These are phyloP conservation scores for Orychophragmus violaceus DNA, from an alignment of 345 rosid species.

Conservation along the genomic window DNA sequence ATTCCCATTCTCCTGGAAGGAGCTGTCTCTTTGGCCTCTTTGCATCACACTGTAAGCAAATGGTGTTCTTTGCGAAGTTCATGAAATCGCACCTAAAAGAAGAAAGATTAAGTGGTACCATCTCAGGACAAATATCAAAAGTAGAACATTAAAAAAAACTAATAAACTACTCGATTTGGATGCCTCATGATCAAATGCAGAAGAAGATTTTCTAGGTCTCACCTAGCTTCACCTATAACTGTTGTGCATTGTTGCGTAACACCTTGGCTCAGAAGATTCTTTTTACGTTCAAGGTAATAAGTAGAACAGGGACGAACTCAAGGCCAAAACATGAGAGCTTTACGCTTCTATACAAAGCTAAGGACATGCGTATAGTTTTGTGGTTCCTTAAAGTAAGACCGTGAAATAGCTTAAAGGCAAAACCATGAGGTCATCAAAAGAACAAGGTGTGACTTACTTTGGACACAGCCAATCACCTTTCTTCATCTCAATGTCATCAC, in stretches of 20 bases:
- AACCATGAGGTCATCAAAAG: neutral
- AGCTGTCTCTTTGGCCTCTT: slow-evolving; percentile 94
- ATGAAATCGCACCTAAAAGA: slow-evolving; percentile 90
- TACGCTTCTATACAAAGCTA: neutral
- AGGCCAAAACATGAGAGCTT: neutral
- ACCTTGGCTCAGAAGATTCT: neutral
- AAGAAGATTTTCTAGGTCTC: neutral
- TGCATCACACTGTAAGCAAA: slow-evolving; percentile 95
- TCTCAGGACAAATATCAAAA: slow-evolving; percentile 7
- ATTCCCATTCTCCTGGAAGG: slow-evolving; percentile 99
- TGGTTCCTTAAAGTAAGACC: neutral
- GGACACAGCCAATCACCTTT: slow-evolving; percentile 98
- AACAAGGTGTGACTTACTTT: slow-evolving; percentile 50
- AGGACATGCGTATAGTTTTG: neutral
- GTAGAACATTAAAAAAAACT: neutral
- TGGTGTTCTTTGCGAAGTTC: slow-evolving; percentile 93
- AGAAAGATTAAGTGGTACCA: neutral
- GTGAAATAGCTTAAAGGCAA: neutral
- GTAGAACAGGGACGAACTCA: neutral
- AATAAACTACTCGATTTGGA: neutral
- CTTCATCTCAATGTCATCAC: slow-evolving; percentile 96
- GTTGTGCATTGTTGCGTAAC: neutral
- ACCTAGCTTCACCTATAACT: neutral
- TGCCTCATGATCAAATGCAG: neutral
- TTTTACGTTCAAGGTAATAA: slow-evolving; percentile 2